Evolutionary conservation across 345 rosid genomes (phyloP).

Genomic region (Aquilaria yunnanensis): DNA sequence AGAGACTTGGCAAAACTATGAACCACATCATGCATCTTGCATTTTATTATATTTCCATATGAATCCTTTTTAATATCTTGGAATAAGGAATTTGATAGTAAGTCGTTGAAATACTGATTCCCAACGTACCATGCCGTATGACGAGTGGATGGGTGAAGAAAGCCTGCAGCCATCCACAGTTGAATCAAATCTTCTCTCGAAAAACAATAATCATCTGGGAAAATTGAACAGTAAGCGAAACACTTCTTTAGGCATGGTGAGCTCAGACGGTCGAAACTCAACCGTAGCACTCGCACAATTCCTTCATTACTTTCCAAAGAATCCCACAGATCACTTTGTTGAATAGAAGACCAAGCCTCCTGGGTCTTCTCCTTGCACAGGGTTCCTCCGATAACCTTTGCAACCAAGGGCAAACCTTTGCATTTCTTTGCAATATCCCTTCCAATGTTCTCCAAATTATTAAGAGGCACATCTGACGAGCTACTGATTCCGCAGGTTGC

Average conservation of each 20-base stretch:
- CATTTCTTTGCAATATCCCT: background rate
- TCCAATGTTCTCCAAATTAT: background rate
- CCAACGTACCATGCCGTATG: slow-evolving; percentile 8
- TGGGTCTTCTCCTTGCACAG: background rate
- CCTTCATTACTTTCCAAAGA: background rate
- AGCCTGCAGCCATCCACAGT: slow-evolving; percentile 28
- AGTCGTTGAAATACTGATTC: slow-evolving; percentile 11
- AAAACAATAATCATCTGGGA: background rate
- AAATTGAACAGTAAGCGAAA: slow-evolving; percentile 9
- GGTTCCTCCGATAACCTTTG: background rate
- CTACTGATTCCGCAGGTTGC: background rate
- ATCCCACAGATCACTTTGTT: background rate
- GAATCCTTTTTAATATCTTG: slow-evolving; percentile 13
- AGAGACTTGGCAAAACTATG: no score
- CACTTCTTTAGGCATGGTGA: slow-evolving; percentile 5
- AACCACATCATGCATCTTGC: no score
- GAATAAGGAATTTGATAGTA: slow-evolving; percentile 21
- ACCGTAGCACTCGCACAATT: background rate
- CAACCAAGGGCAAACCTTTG: background rate
- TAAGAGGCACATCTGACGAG: no score
- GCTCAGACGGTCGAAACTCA: slow-evolving; percentile 8
- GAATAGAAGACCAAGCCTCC: background rate
- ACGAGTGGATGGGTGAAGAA: background rate
- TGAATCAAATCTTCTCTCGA: slow-evolving; percentile 8
- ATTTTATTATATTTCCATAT: background rate